Base-by-base conservation (phyloP, 495 filamentous ascomycete genomes). In the Trichoderma orchidacearum region DNA sequence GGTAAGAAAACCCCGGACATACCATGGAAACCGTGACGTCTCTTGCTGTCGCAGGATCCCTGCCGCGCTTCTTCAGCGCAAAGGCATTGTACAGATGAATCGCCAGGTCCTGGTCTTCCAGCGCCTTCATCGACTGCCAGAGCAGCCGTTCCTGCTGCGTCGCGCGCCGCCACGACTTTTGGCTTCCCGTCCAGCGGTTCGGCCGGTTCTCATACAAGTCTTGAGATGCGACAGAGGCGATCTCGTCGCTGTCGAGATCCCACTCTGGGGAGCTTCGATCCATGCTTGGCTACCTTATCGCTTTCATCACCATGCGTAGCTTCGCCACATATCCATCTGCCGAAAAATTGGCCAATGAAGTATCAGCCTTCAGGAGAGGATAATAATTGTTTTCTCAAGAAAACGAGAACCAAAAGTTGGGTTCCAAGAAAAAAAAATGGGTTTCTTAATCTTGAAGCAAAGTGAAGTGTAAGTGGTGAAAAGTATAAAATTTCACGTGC, bases 31-130 rank as follows among this genome's bases (percentile, higher is more conserved):
- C 35, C 60, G 65, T 54, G 30, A 54, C 71, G n/a, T 58, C 56
- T 51, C 61, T 63, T 8, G 58, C 32, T 3, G 54, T 61, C 12
- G 61, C 57, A 52, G 56, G 61, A 50, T 61, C 57, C 35, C 56
- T 58, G 59, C 17, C 59, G 29, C 76, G 66, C 13, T 67, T 68
- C 62, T 82, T 85, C 45, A 89, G 66, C 29, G 71, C 74, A 68
- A 81, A 81, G 0, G 84, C 76, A 67, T 90, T 89, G 66, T 86
- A 93, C 23, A 95, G 67, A 73, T 94, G 89, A 29, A 83, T 68
- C 1, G 77, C 72, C n/a, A 94, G 71, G 59, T 95, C 82, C 57
- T 75, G 69, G 27, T 80, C 76, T 15, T 75, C 67, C 29, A 77
- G 62, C 9, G 79, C 70, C 32, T 84, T 72, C 8, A 92, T 67